Evolutionary conservation across 768 basidiomycete species (phyloP), one percentile per base, ranked within the genome.

Genomic region (Rhizopogon vesiculosus): DNA sequence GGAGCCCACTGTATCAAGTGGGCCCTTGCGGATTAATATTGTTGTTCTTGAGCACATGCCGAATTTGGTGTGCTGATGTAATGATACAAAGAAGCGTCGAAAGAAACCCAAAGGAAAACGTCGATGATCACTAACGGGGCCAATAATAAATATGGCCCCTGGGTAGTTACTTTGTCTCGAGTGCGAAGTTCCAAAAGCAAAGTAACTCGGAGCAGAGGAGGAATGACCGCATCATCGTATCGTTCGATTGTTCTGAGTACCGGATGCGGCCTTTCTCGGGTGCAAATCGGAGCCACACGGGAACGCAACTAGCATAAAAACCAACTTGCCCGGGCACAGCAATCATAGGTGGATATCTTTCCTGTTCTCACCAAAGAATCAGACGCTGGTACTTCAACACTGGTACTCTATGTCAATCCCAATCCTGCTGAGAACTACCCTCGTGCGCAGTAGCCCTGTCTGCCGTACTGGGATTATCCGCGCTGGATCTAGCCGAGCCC

Each of bases 231-330:
- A 25, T 25, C 25, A 25, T 25, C 25, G 25, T 5, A 25, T 25
- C 25, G 25, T 25, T 15, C 19, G 12, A 35, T 19, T 33, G 18
- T 7, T 19, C 12, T 22, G 33, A 22, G 19, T 4, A 15, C 15
- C 35, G 35, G 35, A 19, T n/a, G 16, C 60, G 60, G 60, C 46
- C 15, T 51, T 44, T 56, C n/a, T 59, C 60, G 60, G 60, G 42
- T 35, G 28, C 25, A 18, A 10, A 0, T 69, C 69, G 69, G 69
- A 56, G 57, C 19, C 38, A 43, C 50, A 60, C 69, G 69, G 69
- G 56, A 19, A 7, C 7, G 16, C 31, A 15, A 1, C 22, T 42
- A 55, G 50, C 61, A 61, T 69, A 66, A 70, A 69, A 58, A 15
- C 28, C 28, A 35, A 31, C 45, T 45, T 19, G 42, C 7, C n/a